These are phyloP conservation scores for Globisporangium okanoganense DNA, from an alignment of 352 stramenopile species.

Conservation along the genomic window DNA sequence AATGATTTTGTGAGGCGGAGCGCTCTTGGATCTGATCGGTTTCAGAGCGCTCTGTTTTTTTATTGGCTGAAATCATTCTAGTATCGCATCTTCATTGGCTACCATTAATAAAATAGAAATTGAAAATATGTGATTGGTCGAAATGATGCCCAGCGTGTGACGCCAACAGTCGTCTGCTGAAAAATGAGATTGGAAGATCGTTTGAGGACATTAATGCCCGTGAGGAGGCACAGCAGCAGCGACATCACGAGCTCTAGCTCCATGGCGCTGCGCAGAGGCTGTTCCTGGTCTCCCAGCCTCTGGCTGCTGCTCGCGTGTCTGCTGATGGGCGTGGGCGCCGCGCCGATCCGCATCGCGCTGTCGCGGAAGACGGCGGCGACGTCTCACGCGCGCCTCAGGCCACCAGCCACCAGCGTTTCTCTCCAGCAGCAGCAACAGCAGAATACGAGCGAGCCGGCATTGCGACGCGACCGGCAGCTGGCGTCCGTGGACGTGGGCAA, in stretches of 20 bases:
- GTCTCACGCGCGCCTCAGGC: neutral
- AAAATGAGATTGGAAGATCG: slow-evolving; percentile 8
- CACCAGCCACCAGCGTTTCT: neutral
- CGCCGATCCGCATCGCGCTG: slow-evolving; percentile 35
- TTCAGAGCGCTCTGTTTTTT: neutral
- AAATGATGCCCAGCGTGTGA: neutral
- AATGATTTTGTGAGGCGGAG: slow-evolving; percentile 1
- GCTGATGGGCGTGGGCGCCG: neutral
- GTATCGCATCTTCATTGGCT: neutral
- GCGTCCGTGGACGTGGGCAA: slow-evolving; percentile 27
- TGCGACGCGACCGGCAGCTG: slow-evolving; percentile 2
- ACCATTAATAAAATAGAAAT: neutral
- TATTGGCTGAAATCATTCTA: neutral
- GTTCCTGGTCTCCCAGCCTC: neutral
- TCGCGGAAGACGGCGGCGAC: slow-evolving; percentile 2
- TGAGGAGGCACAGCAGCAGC: neutral
- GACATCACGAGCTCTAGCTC: neutral
- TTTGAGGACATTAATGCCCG: neutral
- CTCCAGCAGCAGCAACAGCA: slow-evolving; percentile 8
- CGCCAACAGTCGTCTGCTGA: slow-evolving; percentile 6
- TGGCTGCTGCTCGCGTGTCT: neutral
- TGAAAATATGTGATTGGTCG: neutral
- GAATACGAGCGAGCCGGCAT: slow-evolving; percentile 13
- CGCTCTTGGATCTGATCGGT: neutral
- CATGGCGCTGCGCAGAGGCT: neutral